A percentile compares a stretch with the other conserved stretches of the same genome.
Evolutionary conservation across 306 rosid species (phyloP).

Genomic region (Albizia julibrissin): DNA sequence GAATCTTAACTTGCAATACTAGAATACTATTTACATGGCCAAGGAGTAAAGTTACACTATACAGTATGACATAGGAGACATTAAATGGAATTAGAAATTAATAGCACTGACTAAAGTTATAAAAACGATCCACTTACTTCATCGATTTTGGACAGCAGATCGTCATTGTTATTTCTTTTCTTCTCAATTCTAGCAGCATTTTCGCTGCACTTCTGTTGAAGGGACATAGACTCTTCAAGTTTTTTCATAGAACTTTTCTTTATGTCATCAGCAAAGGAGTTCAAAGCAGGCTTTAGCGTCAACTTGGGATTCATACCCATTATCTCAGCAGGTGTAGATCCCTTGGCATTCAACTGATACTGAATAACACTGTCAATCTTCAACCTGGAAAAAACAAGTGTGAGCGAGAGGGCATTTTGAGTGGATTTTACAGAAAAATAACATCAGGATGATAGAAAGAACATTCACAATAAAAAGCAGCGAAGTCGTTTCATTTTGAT

Average conservation of each 20-base stretch:
- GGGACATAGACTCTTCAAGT: constrained; percentile 60
- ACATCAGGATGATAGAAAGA: background rate
- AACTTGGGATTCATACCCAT: constrained; percentile 80
- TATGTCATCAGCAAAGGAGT: constrained; percentile 52
- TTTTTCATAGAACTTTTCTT: constrained; percentile 67
- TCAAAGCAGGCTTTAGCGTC: constrained; percentile 63
- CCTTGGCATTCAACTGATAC: constrained; percentile 67
- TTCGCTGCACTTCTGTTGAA: constrained; percentile 61
- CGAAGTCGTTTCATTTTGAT: background rate
- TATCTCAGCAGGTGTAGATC: constrained; percentile 73
- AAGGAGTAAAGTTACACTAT: background rate
- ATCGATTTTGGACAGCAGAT: constrained; percentile 48
- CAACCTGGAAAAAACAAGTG: constrained; percentile 57
- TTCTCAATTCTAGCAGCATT: constrained; percentile 62
- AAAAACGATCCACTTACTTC: constrained; percentile 58
- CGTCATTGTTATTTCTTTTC: constrained; percentile 50
- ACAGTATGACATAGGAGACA: background rate
- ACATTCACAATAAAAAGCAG: background rate
- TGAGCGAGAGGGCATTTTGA: background rate
- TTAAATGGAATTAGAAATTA: background rate
- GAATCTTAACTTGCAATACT: background rate
- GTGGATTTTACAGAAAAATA: background rate
- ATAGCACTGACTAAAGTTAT: constrained; percentile 4
- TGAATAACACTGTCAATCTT: constrained; percentile 69
- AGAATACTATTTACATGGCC: background rate